Evolutionary conservation across 768 basidiomycete species (phyloP).

Genomic region (Scleroderma citrinum): DNA sequence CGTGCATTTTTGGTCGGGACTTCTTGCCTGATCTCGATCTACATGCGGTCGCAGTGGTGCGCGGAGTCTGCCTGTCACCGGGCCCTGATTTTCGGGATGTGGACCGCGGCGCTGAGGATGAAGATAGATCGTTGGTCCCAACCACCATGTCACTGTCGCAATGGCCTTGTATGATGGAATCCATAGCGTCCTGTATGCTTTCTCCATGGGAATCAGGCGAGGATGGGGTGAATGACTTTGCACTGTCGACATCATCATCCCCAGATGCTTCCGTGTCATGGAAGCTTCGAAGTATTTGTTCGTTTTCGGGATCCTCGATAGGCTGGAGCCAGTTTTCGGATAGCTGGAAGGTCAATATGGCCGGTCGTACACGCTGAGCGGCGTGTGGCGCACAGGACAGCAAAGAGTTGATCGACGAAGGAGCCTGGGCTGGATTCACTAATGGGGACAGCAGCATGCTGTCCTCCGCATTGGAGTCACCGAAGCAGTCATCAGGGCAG

Average conservation of each 20-base stretch:
- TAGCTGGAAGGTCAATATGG: constrained; percentile 28
- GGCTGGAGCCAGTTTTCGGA: constrained; percentile 18
- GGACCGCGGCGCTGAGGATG: not conserved
- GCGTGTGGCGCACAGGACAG: constrained; percentile 4
- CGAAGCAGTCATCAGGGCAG: constrained; percentile 24
- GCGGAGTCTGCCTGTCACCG: not conserved
- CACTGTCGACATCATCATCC: constrained; percentile 11
- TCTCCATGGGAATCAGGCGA: not conserved
- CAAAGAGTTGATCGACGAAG: constrained; percentile 7
- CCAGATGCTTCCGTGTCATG: constrained; percentile 13
- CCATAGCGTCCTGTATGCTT: not conserved
- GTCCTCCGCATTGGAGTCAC: constrained; percentile 25
- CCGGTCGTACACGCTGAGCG: constrained; percentile 16
- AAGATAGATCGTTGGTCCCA: not conserved
- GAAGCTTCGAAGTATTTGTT: constrained; percentile 12
- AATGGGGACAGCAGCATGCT: constrained; percentile 24
- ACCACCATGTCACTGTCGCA: not conserved
- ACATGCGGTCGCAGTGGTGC: not conserved
- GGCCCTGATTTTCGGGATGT: not conserved
- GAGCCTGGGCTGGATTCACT: constrained; percentile 27
- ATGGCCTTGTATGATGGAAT: not conserved
- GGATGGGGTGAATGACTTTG: not conserved
- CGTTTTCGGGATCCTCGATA: constrained; percentile 24
- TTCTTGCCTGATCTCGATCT: constrained; percentile 25
- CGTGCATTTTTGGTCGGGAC: constrained; percentile 39